Base-by-base conservation (phyloP, 2,329 filamentous ascomycete genomes). In the Zalaria sp. region DNA sequence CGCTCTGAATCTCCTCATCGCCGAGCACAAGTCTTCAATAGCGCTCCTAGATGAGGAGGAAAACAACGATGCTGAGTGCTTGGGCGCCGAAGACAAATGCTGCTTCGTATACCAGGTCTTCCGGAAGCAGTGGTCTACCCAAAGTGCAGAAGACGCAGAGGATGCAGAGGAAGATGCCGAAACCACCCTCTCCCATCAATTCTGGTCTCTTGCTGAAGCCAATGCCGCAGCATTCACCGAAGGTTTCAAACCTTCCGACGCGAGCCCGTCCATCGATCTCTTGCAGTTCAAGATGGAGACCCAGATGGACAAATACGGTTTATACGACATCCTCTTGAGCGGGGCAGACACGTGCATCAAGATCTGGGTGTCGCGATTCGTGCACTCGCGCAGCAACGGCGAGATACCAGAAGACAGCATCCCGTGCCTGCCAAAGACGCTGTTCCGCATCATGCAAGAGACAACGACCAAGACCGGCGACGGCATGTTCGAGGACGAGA, bases 101-200 rank as follows among this genome's bases (percentile, higher is more conserved):
- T 42, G 38, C 34, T 39, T 38, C 18, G 37, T 45, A 4, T 45
- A 45, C 37, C 35, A 26, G 9, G 43, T 45, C 5, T 27, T 26
- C 3, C 43, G 39, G 27, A 41, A 45, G 31, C 36, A 39, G 18
- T 45, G 43, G 43, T 18, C 18, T 18, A 18, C 18, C 18, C 18
- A 18, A 18, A 18, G 18, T 18, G 18, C 18, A 18, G 25, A 8
- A 9, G 25, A n/a, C 8, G 4, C 28, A 5, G 31, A 27, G 8
- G 25, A 37, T 11, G 35, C 35, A 28, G 35, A 39, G 7, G 35
- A 35, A 4, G 37, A 39, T 37, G 31, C 31, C 6, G 36, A 11
- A 5, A 31, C 9, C 5, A 10, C 41, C 7, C 11, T 32, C 7
- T 42, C 34, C 36, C 27, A 32, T 27, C 7, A 27, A 11, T 37